Base-by-base conservation (phyloP, 2,329 filamentous ascomycete genomes). In the Leptosphaerulina australis region DNA sequence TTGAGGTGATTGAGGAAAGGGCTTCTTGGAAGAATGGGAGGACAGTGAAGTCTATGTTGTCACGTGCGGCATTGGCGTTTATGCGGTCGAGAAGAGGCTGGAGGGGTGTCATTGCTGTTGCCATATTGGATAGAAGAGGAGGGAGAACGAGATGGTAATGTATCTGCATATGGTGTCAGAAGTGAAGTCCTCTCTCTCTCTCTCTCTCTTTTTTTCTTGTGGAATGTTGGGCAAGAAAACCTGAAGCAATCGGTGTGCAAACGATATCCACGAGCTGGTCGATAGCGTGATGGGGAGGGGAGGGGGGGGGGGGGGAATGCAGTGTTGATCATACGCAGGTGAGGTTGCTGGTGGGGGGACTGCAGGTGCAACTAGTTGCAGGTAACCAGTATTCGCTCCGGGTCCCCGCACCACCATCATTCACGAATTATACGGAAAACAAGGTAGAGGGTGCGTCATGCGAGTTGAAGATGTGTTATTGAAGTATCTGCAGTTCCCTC, bases 21-120 rank as follows among this genome's bases (percentile, higher is more conserved):
- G 69, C 71, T 34, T 63, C 57, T 15, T 56, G 21, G 15, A 62
- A 52, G 55, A 74, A 71, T 2, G 67, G 60, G 3, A 74, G 64
- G 9, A 40, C 44, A 10, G 58, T 55, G 0, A 74, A 51, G 35
- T 70, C 60, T 17, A 74, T 71, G 41, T 29, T 28, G 25, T 62
- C 52, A 5, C 28, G 17, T 2, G 35, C 5, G 1, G 66, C 64
- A 12, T 52, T 56, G 2, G 52, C 18, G 29, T 49, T 48, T 26
- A 67, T 63, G 25, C 50, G 58, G 11, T 41, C 34, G 20, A 44
- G 2, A 28, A 26, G 44, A 1, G 33, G 15, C 26, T 34, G 26
- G 6, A 39, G 5, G 26, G 43, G 2, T 43, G 38, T 11, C 24
- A 38, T 7, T 53, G 45, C 5, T 41, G 35, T 15, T 22, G 35